Percentiles rank a stretch among this genome's conserved stretches.
These are phyloP conservation scores for Solanum lycopersicoides DNA, from an alignment of 257 asterid genomes.

Conservation along the genomic window DNA sequence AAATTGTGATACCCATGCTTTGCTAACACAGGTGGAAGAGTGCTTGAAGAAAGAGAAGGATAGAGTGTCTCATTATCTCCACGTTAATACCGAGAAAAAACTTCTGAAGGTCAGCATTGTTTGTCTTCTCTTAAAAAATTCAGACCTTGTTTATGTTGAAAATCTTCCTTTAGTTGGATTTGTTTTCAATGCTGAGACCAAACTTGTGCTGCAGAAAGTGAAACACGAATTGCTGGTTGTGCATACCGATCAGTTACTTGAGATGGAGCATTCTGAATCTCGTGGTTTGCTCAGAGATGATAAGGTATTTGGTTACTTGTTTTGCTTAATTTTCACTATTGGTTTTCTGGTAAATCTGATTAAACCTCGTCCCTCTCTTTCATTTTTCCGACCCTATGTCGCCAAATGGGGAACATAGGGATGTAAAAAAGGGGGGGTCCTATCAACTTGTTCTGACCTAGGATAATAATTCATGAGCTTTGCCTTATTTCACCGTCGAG, in stretches of 20 bases:
- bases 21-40: conserved; percentile 29
- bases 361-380: neutral
- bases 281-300: conserved; percentile 35
- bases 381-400: too few relatives aligned
- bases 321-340: neutral
- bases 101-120: conserved; percentile 32
- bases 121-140: neutral
- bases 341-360: neutral
- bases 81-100: conserved; percentile 27
- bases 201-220: conserved; percentile 16
- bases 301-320: conserved; percentile 20
- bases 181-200: neutral
- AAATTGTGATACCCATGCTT: neutral
- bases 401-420: too few relatives aligned
- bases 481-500: too few relatives aligned
- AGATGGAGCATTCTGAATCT: conserved; percentile 48
- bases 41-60: conserved; percentile 44
- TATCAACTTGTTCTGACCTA: too few relatives aligned
- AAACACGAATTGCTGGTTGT: conserved; percentile 26
- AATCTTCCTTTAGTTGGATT: neutral
- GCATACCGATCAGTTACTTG: conserved; percentile 26
- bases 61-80: conserved; percentile 34
- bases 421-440: too few relatives aligned
- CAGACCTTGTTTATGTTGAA: neutral
- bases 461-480: too few relatives aligned